Percentiles rank a stretch among this genome's conserved stretches.
These are phyloP conservation scores for Phanerochaete carnosa DNA, from an alignment of 768 basidiomycete genomes.

Conservation along the genomic window DNA sequence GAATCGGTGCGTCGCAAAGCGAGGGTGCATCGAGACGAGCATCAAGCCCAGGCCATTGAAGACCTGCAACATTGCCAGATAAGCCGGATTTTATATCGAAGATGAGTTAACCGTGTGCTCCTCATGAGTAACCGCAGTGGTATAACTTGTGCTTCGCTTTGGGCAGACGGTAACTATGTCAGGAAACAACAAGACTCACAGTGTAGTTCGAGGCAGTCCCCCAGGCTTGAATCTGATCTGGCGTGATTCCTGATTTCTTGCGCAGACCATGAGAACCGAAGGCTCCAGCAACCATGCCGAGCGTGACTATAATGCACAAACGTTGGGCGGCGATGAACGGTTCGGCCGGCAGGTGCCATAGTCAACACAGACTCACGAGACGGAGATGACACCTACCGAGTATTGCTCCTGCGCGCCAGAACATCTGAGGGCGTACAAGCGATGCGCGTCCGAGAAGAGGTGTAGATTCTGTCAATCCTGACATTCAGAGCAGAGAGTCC, in stretches of 20 bases:
- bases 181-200: conserved; percentile 35
- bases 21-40: conserved; percentile 58
- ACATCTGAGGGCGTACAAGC: conserved; percentile 10
- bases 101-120: too few species aligned
- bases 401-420: conserved; percentile 27
- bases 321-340: not conserved
- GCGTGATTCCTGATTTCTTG: conserved; percentile 41
- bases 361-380: not conserved
- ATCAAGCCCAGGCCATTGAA: conserved; percentile 68
- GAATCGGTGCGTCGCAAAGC: conserved; percentile 56
- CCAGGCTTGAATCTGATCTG: conserved; percentile 58
- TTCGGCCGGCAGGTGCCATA: not conserved
- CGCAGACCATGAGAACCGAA: conserved; percentile 68
- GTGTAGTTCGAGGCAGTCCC: conserved; percentile 60
- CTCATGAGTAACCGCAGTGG: too few species aligned
- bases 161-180: too few species aligned
- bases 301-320: conserved; percentile 26
- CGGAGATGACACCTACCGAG: conserved; percentile 16
- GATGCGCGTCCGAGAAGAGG: conserved; percentile 21
- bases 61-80: conserved; percentile 36
- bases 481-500: conserved; percentile 13
- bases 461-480: conserved; percentile 19
- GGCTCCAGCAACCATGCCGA: conserved; percentile 59
- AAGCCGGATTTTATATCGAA: not conserved
- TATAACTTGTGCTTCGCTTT: too few species aligned